Conservation (phyloP, 2,329 filamentous ascomycete species). For the Paradendryphiella salina region DNA sequence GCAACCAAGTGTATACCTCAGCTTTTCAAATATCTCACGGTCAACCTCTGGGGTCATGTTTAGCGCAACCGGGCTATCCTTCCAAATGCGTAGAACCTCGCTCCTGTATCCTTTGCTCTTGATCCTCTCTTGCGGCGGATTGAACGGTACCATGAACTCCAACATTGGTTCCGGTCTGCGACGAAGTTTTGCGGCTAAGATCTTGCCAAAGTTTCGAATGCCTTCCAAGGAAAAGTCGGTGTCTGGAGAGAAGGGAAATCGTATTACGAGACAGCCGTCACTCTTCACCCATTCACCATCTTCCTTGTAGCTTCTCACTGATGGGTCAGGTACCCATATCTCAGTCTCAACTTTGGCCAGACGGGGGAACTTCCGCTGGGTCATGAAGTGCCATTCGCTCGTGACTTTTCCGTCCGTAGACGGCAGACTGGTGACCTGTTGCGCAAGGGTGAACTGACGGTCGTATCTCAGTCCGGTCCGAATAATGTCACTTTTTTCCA, state of each 20-base stretch:
- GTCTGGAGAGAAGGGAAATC: slow-evolving; percentile 60
- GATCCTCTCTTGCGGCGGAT: slow-evolving; percentile 62
- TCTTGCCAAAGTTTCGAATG: slow-evolving; percentile 38
- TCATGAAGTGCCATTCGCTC: slow-evolving; percentile 69
- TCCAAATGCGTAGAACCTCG: slow-evolving; percentile 68
- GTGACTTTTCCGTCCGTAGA: slow-evolving; percentile 49
- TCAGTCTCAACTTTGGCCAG: slow-evolving; percentile 70
- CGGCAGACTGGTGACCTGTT: slow-evolving; percentile 54
- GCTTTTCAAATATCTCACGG: slow-evolving; percentile 62
- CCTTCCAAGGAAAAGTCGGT: slow-evolving; percentile 39
- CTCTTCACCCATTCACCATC: slow-evolving; percentile 56
- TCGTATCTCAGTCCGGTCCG: slow-evolving; percentile 75
- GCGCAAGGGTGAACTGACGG: slow-evolving; percentile 80
- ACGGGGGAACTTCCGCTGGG: slow-evolving; percentile 68
- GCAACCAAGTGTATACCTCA: slow-evolving; percentile 68
- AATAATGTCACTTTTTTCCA: slow-evolving; percentile 66
- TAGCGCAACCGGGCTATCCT: slow-evolving; percentile 56
- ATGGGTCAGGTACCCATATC: slow-evolving; percentile 70
- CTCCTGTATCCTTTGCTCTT: slow-evolving; percentile 61
- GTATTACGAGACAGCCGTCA: slow-evolving; percentile 66
- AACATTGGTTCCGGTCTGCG: slow-evolving; percentile 59
- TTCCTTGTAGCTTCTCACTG: slow-evolving; percentile 55
- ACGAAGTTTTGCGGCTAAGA: slow-evolving; percentile 41
- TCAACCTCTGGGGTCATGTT: slow-evolving; percentile 53
- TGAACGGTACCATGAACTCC: slow-evolving; percentile 68